These are phyloP conservation scores for Mortierella sp. DNA, from an alignment of 371 early-diverging fungal species.

Conservation along the genomic window DNA sequence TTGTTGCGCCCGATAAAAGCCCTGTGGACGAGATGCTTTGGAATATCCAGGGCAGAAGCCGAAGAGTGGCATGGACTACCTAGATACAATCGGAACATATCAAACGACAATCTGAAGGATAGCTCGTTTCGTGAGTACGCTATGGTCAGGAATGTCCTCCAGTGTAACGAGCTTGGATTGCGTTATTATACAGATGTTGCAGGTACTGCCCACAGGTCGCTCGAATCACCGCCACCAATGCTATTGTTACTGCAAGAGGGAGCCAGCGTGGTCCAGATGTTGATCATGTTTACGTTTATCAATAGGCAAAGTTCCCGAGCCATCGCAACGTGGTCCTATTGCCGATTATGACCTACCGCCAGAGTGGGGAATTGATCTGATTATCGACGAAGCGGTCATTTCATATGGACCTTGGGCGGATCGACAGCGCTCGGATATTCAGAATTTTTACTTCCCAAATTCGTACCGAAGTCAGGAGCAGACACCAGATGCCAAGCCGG, in stretches of 20 bases:
- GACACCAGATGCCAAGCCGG: constrained; percentile 64
- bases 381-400: constrained; percentile 67
- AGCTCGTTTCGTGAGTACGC: constrained; percentile 78
- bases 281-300: neutral
- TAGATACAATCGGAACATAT: constrained; percentile 47
- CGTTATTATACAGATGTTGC: constrained; percentile 79
- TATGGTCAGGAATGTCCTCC: constrained; percentile 72
- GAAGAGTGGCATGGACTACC: constrained; percentile 60
- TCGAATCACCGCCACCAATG: too few relatives aligned
- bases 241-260: too few relatives aligned
- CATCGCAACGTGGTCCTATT: constrained; percentile 29
- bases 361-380: constrained; percentile 79
- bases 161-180: constrained; percentile 69
- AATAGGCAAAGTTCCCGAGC: constrained; percentile 65
- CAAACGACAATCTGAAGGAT: constrained; percentile 45
- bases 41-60: constrained; percentile 26
- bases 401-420: constrained; percentile 93
- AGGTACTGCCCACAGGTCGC: constrained; percentile 61
- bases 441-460: constrained; percentile 83
- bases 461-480: constrained; percentile 66
- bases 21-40: constrained; percentile 32
- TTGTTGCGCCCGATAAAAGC: constrained; percentile 17
- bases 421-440: constrained; percentile 78
- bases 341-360: constrained; percentile 71
- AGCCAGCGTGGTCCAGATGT: too few relatives aligned